A percentile compares a stretch with the other conserved stretches of the same genome.
Conservation (phyloP, 768 basidiomycete genomes). For the Russula olivacea region DNA sequence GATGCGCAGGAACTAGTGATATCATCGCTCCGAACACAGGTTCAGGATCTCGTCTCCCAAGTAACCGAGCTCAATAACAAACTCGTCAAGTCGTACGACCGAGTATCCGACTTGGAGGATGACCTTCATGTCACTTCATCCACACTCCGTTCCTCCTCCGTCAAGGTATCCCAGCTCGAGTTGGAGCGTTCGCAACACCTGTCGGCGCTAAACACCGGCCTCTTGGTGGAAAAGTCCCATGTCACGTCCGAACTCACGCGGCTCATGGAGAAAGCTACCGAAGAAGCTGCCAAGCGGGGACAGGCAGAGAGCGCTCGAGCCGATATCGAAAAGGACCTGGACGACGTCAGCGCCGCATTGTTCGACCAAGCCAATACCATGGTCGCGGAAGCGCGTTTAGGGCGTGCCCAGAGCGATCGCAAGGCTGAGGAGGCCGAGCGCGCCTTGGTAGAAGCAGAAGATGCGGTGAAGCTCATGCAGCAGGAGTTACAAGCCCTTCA, state of each 20-base stretch:
- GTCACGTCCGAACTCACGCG: conserved; percentile 89
- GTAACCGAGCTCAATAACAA: conserved; percentile 88
- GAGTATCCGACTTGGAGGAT: conserved; percentile 90
- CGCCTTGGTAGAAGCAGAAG: conserved; percentile 77
- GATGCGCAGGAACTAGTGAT: conserved; percentile 84
- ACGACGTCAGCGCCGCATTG: conserved; percentile 84
- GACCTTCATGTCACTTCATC: conserved; percentile 64
- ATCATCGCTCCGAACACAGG: conserved; percentile 67
- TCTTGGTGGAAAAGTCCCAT: conserved; percentile 86
- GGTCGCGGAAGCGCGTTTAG: conserved; percentile 89
- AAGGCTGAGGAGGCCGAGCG: conserved; percentile 73
- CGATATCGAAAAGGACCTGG: conserved; percentile 89
- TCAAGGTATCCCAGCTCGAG: conserved; percentile 75
- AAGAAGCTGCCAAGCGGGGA: conserved; percentile 86
- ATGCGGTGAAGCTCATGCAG: conserved; percentile 80
- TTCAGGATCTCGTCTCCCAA: conserved; percentile 84
- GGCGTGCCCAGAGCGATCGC: conserved; percentile 58
- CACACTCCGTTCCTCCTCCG: conserved; percentile 50
- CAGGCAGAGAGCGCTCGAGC: conserved; percentile 79
- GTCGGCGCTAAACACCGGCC: conserved; percentile 82
- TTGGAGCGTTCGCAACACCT: conserved; percentile 82
- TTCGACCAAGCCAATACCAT: conserved; percentile 94
- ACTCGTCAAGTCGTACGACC: conserved; percentile 87
- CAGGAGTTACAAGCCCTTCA: conserved; percentile 73
- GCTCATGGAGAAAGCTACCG: conserved; percentile 91